phyloP scores from a whole-genome alignment of 2,329 filamentous ascomycete genomes.

The Pseudogymnoascus verrucosus region DNA sequence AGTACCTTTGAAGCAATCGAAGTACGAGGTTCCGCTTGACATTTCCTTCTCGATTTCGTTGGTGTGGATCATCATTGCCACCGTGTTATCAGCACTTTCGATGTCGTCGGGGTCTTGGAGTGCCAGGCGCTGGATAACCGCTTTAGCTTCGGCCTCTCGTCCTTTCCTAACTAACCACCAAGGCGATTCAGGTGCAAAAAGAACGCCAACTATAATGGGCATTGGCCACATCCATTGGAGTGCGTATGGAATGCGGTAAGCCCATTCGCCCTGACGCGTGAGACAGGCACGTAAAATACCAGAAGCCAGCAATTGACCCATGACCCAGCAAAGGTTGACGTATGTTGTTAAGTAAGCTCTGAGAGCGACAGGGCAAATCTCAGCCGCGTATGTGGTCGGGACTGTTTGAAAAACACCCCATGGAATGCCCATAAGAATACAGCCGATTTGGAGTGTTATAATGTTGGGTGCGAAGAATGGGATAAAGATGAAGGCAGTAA shows the following conservation, averaged over 20 bases:
- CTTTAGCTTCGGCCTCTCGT: background rate
- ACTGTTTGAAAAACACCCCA: slow-evolving; percentile 41
- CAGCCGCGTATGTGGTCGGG: slow-evolving; percentile 25
- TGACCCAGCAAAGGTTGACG: slow-evolving; percentile 24
- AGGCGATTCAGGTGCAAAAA: slow-evolving; percentile 40
- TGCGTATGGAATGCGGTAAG: background rate
- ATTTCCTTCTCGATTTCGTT: slow-evolving; percentile 42
- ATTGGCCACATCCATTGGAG: slow-evolving; percentile 34
- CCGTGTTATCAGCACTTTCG: background rate
- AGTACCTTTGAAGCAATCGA: slow-evolving; percentile 38
- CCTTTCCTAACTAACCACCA: slow-evolving; percentile 26
- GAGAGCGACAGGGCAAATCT: slow-evolving; percentile 42
- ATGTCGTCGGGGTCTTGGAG: background rate
- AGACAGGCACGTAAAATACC: slow-evolving; percentile 32
- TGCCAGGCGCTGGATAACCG: background rate
- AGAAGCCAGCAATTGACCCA: slow-evolving; percentile 37
- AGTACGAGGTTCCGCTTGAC: slow-evolving; percentile 33
- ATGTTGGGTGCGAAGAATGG: slow-evolving; percentile 40
- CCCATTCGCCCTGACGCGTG: background rate
- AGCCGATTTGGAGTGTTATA: slow-evolving; percentile 34
- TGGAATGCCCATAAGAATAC: slow-evolving; percentile 39
- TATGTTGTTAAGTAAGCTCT: slow-evolving; percentile 38
- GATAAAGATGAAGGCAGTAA: slow-evolving; percentile 37
- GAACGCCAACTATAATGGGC: slow-evolving; percentile 36
- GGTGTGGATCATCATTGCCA: slow-evolving; percentile 46